Evolutionary conservation across 2,329 filamentous ascomycete genomes (phyloP).

Genomic region (Aspergillus phoenicis): DNA sequence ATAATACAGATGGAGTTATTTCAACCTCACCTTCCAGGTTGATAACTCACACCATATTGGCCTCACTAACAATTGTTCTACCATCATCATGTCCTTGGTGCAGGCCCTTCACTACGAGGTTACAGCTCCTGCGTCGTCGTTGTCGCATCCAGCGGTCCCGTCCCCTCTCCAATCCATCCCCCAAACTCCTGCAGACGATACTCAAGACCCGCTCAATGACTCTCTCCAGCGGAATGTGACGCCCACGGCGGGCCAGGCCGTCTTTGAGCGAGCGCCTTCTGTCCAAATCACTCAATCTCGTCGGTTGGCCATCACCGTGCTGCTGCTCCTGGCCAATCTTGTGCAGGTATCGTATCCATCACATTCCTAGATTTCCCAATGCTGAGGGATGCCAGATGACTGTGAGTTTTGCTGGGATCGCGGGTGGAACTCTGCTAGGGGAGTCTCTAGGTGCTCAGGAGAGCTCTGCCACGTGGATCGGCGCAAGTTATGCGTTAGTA

Average conservation of each 20-base stretch:
- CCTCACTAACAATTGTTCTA: too few relatives aligned
- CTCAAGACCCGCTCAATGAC: not conserved
- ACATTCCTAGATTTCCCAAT: not conserved
- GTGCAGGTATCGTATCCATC: slow-evolving; percentile 26
- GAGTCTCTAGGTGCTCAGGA: slow-evolving; percentile 22
- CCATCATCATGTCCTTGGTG: slow-evolving; percentile 5
- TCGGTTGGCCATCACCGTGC: slow-evolving; percentile 21
- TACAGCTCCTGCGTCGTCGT: not conserved
- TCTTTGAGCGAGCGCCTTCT: slow-evolving; percentile 25
- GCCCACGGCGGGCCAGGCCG: slow-evolving; percentile 24
- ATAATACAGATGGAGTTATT: not conserved
- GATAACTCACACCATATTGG: too few relatives aligned
- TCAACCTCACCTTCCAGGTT: not conserved
- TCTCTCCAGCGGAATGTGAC: not conserved
- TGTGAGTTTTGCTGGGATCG: slow-evolving; percentile 31
- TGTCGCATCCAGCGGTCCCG: not conserved
- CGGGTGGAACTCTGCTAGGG: slow-evolving; percentile 27
- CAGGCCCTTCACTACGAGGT: slow-evolving; percentile 11
- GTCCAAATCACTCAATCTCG: slow-evolving; percentile 21
- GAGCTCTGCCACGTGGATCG: slow-evolving; percentile 31
- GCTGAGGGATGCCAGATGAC: slow-evolving; percentile 25
- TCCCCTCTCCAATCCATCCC: not conserved
- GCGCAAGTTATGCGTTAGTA: slow-evolving; percentile 31
- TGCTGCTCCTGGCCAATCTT: slow-evolving; percentile 30
- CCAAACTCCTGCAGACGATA: not conserved